Percentiles rank a stretch among this genome's conserved stretches.
Conservation (phyloP, 768 basidiomycete genomes). For the Coprinopsis sp. region DNA sequence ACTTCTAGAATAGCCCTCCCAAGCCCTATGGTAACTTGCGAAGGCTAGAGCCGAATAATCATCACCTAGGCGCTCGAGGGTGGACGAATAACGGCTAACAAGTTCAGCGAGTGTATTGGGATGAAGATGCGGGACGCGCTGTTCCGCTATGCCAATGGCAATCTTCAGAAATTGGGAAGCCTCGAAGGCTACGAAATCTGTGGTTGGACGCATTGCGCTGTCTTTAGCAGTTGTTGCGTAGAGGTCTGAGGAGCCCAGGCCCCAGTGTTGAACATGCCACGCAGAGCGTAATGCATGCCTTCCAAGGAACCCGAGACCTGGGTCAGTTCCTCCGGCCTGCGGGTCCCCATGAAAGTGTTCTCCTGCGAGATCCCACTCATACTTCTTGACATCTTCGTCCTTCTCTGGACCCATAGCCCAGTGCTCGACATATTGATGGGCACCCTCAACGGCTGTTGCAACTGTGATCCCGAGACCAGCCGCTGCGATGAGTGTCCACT, state of each 20-base stretch:
- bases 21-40: slow-evolving; percentile 53
- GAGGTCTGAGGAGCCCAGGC: slow-evolving; percentile 30
- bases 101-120: slow-evolving; percentile 52
- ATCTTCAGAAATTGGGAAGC: neutral
- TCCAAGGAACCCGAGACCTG: slow-evolving; percentile 56
- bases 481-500: slow-evolving; percentile 43
- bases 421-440: slow-evolving; percentile 64
- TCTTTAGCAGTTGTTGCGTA: slow-evolving; percentile 32
- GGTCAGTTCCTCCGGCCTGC: slow-evolving; percentile 63
- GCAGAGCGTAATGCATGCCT: slow-evolving; percentile 62
- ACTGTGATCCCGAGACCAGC: slow-evolving; percentile 41
- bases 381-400: slow-evolving; percentile 50
- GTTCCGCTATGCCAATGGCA: neutral
- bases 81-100: slow-evolving; percentile 46
- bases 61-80: slow-evolving; percentile 59
- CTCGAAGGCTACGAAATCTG: slow-evolving; percentile 12
- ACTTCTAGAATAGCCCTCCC: slow-evolving; percentile 38
- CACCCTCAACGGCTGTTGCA: slow-evolving; percentile 45
- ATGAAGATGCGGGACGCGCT: slow-evolving; percentile 24
- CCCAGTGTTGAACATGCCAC: slow-evolving; percentile 72
- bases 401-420: slow-evolving; percentile 40
- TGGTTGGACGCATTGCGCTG: slow-evolving; percentile 51
- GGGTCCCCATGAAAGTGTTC: slow-evolving; percentile 58
- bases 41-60: slow-evolving; percentile 51
- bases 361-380: slow-evolving; percentile 65